Conservation (phyloP, 2,329 filamentous ascomycete species). For the Venturiaceae sp. region DNA sequence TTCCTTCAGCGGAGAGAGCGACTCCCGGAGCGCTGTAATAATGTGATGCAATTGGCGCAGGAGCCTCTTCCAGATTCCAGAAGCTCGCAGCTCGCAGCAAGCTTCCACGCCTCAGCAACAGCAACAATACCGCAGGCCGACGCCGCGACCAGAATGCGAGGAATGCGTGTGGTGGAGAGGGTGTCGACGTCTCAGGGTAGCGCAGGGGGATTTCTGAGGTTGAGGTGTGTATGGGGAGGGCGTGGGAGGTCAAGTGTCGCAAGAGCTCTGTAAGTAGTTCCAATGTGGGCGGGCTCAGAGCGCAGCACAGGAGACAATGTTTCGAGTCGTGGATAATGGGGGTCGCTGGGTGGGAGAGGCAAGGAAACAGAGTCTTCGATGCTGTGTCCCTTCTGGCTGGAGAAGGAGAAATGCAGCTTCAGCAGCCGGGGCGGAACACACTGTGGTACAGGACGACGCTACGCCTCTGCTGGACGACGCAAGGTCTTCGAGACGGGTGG, state of each 20-base stretch:
- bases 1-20: background rate
- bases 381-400: background rate
- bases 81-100: background rate
- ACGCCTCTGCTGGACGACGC: background rate
- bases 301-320: background rate
- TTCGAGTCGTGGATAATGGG: background rate
- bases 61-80: background rate
- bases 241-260: background rate
- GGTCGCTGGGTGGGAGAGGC: background rate
- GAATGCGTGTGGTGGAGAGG: background rate
- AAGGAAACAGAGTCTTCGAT: no score
- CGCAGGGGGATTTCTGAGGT: background rate
- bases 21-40: background rate
- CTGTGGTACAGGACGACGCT: background rate
- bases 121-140: background rate
- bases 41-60: background rate
- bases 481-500: background rate
- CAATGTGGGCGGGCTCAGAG: background rate
- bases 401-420: background rate
- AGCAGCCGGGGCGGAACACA: background rate
- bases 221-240: background rate
- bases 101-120: background rate
- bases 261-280: background rate
- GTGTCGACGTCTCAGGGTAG: background rate
- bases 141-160: background rate